These are phyloP conservation scores for Emericellopsis terricola DNA, from an alignment of 495 filamentous ascomycete genomes.

Conservation along the genomic window DNA sequence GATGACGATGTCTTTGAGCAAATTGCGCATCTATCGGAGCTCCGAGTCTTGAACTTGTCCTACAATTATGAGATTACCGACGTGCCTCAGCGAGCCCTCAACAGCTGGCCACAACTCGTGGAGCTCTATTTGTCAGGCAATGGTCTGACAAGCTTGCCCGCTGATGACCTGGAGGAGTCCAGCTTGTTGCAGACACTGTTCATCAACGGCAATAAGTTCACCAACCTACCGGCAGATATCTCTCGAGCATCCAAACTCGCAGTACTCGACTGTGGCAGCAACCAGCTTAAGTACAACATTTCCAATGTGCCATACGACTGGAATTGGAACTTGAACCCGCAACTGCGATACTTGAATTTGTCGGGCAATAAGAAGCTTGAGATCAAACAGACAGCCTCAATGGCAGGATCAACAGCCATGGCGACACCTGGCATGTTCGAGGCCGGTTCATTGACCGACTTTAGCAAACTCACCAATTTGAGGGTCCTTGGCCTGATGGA, in stretches of 20 bases:
- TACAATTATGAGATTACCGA: constrained; percentile 81
- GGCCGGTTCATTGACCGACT: constrained; percentile 73
- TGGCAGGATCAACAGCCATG: constrained; percentile 5
- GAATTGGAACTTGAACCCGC: constrained; percentile 99
- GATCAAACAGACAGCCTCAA: constrained; percentile 71
- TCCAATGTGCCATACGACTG: constrained; percentile 99
- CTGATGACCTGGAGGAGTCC: constrained; percentile 84
- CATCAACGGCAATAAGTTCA: constrained; percentile 95
- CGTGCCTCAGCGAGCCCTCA: constrained; percentile 72
- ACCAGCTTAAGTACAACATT: constrained; percentile 96
- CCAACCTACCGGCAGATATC: constrained; percentile 86
- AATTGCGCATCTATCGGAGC: constrained; percentile 60
- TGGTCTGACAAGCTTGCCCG: constrained; percentile 75
- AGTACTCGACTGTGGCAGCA: constrained; percentile 87
- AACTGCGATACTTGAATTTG: constrained; percentile 86
- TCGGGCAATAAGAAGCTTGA: constrained; percentile 95
- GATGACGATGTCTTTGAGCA: constrained; percentile 91
- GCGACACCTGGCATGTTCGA: constrained; percentile 24
- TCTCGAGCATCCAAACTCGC: constrained; percentile 82
- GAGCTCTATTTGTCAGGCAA: constrained; percentile 95
- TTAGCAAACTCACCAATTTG: constrained; percentile 69
- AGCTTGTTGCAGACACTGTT: constrained; percentile 75
- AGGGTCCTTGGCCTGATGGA: constrained; percentile 92
- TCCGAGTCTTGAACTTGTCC: constrained; percentile 81
- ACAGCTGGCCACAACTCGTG: constrained; percentile 68